Evolutionary conservation across 495 filamentous ascomycete species (phyloP).

Genomic region (Daldinia concentrica): DNA sequence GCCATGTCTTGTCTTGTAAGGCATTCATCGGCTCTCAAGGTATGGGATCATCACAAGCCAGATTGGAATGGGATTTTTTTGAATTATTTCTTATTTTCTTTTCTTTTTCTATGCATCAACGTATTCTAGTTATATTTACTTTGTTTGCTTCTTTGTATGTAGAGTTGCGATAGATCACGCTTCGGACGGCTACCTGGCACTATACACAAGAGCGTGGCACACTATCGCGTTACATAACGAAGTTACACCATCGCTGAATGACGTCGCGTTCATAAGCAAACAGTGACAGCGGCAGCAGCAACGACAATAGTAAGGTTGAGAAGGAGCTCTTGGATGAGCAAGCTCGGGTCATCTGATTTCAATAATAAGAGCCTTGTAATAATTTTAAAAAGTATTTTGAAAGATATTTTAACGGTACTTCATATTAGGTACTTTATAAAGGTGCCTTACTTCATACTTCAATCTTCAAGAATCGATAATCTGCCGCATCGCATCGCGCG

Average conservation of each 20-base stretch:
- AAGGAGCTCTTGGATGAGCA: not conserved
- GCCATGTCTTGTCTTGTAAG: not conserved
- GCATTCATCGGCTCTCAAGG: not conserved
- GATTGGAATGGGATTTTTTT: not conserved
- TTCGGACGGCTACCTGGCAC: not conserved
- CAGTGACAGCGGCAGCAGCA: not conserved
- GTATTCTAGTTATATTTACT: not conserved
- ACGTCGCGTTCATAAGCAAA: constrained; percentile 21
- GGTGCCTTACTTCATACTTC: not conserved
- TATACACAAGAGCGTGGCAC: not conserved
- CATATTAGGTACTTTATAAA: too few species aligned
- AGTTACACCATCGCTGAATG: constrained; percentile 16
- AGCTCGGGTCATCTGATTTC: not conserved
- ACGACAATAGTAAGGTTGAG: not conserved
- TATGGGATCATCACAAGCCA: not conserved
- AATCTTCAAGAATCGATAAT: not conserved
- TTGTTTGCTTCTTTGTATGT: not conserved
- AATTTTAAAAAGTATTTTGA: not conserved
- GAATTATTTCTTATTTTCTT: not conserved
- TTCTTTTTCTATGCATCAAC: not conserved
- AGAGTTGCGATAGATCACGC: not conserved
- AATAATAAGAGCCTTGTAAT: not conserved
- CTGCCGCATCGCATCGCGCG: not conserved
- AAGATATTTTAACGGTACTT: not conserved
- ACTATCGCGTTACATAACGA: constrained; percentile 1